phyloP scores from a whole-genome alignment of 139 green algal species.

The Chlamydomonas sphaeroides region DNA sequence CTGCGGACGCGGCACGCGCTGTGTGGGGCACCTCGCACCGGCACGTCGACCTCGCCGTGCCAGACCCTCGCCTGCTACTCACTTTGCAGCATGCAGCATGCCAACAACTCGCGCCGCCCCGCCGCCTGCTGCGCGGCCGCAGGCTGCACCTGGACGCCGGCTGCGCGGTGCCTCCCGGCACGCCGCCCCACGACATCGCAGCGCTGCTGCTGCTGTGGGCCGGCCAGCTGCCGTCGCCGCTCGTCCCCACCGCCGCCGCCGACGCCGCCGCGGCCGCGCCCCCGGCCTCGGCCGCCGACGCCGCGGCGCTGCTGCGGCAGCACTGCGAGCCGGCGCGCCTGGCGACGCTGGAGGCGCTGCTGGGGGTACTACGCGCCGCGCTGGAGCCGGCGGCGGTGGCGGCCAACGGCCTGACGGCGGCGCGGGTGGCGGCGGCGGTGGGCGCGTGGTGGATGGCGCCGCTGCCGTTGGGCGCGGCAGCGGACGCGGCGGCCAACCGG shows the following conservation, averaged over 20 bases:
- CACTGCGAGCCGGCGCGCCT: neutral
- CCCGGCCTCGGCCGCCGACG: neutral
- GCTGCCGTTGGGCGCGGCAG: neutral
- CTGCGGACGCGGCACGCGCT: no score
- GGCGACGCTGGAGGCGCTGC: neutral
- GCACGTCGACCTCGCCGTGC: no score
- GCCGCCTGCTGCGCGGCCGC: no score
- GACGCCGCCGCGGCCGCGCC: constrained; percentile 25
- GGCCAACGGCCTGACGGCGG: neutral
- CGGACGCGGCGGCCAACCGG: neutral
- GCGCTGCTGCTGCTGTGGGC: constrained; percentile 48
- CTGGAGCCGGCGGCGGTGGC: neutral
- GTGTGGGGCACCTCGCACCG: no score
- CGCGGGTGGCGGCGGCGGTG: neutral
- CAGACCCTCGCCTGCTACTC: no score
- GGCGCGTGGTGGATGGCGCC: constrained; percentile 24
- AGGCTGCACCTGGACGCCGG: constrained; percentile 25
- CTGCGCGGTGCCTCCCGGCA: neutral
- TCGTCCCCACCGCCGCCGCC: constrained; percentile 15
- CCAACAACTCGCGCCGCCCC: no score
- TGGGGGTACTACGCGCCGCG: constrained; percentile 1
- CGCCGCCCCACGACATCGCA: constrained; percentile 17
- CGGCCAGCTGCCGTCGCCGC: constrained; percentile 33
- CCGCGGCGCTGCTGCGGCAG: constrained; percentile 6
- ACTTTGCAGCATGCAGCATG: no score